Base-by-base conservation (phyloP, 768 basidiomycete genomes). In the Fomitopsis serialis region DNA sequence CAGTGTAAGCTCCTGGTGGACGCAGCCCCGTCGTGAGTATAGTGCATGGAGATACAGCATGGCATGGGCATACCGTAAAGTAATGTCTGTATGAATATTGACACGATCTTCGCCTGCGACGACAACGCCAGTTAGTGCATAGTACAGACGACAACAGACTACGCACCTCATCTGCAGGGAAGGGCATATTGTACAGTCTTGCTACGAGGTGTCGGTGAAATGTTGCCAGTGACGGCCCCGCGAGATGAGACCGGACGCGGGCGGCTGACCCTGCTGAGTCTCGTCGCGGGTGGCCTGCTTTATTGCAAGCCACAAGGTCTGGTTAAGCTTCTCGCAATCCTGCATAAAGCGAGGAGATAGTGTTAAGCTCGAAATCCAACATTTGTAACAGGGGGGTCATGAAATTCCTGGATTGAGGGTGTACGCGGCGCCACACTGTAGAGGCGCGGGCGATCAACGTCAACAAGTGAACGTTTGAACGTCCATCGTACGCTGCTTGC, bases 21-120 rank as follows among this genome's bases (percentile, higher is more conserved):
- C 24, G 21, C 34, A 10, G 37, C 34, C 11, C 23, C 47, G 37
- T 48, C 29, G 29, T 22, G n/a, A 21, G 7, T 6, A 32, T 32
- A 11, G 29, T 32, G 11, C 29, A 3, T 21, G 34, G 3, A 3
- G n/a, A 19, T 13, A 21, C 35, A 9, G 22, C 32, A 12, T 19
- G n/a, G 17, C 1, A 35, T 8, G n/a, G 19, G 22, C 23, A 35
- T 29, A 45, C 50, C 50, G 17, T 52, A 52, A 17, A 52, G 32
- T 29, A 52, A 21, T 5, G 50, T 52, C 50, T 52, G 50, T 17
- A 52, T 45, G 50, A 52, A 52, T n/a, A 52, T 52, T 13, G 50
- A 52, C 12, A 52, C 50, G 17, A 52, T 42, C 21, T 52, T 52
- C 17, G 50, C 50, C 50, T 52, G 22, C 3, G 42, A 15, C 21